Percentiles rank a stretch among this genome's conserved stretches.
Conservation (phyloP, 768 basidiomycete genomes). For the Boletus pseudo-olivaceus region DNA sequence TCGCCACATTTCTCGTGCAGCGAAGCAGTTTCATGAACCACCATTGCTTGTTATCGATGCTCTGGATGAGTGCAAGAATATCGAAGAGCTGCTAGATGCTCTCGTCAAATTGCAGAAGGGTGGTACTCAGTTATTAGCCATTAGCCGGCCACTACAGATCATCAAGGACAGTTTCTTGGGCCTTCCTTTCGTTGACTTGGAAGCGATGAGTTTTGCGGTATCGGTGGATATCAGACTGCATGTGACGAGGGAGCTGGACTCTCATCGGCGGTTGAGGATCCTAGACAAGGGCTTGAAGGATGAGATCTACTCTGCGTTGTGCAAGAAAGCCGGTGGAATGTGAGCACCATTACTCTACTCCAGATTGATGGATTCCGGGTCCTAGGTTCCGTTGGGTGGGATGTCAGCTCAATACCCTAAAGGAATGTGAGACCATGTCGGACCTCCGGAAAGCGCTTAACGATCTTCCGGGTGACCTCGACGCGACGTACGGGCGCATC, state of each 20-base stretch:
- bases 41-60: conserved; percentile 11
- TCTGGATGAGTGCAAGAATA: conserved; percentile 10
- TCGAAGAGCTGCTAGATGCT: not conserved
- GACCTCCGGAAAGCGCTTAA: not conserved
- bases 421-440: not conserved
- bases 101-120: not conserved
- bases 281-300: not conserved
- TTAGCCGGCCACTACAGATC: conserved; percentile 4
- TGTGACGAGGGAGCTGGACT: conserved; percentile 1
- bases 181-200: conserved; percentile 2
- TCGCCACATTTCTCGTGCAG: not conserved
- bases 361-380: not conserved
- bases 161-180: not conserved
- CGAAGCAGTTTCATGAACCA: not conserved
- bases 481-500: conserved; percentile 1
- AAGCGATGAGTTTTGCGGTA: not conserved
- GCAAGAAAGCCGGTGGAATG: conserved; percentile 10
- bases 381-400: conserved; percentile 10
- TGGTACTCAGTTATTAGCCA: conserved; percentile 1
- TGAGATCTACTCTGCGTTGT: not conserved
- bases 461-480: conserved; percentile 1
- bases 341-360: not conserved
- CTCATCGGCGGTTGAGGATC: conserved; percentile 1
- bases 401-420: conserved; percentile 3
- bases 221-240: not conserved